Percentiles rank a stretch among this genome's conserved stretches.
These are phyloP conservation scores for Aspergillus sp. DNA, from an alignment of 2,329 filamentous ascomycete species.

Conservation along the genomic window DNA sequence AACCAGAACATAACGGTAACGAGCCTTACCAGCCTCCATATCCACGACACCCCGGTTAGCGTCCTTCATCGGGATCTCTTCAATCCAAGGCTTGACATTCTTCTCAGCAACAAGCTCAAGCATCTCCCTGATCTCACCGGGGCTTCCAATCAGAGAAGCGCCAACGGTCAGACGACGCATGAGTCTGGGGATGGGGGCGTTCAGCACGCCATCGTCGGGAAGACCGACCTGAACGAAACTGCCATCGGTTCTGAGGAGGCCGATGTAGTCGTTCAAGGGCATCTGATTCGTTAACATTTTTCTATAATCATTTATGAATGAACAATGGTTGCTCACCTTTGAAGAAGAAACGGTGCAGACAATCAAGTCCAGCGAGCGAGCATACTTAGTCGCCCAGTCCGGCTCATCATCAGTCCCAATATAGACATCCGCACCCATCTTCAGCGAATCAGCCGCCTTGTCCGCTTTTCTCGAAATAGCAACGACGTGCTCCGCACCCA, in stretches of 20 bases:
- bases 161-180: conserved; percentile 48
- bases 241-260: conserved; percentile 51
- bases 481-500: conserved; percentile 59
- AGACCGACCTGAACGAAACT: conserved; percentile 59
- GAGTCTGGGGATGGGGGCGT: conserved; percentile 51
- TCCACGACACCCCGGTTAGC: conserved; percentile 38
- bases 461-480: conserved; percentile 47
- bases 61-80: conserved; percentile 35
- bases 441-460: conserved; percentile 48
- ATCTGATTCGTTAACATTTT: conserved; percentile 32
- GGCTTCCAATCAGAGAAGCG: conserved; percentile 39
- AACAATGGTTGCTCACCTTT: not conserved
- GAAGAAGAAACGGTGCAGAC: conserved; percentile 51
- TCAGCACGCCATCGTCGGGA: conserved; percentile 52
- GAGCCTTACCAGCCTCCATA: conserved; percentile 37
- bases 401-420: conserved; percentile 52
- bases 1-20: conserved; percentile 39
- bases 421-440: conserved; percentile 50
- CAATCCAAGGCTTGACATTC: conserved; percentile 34
- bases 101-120: conserved; percentile 35
- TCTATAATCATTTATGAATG: not conserved
- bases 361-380: conserved; percentile 49
- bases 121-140: conserved; percentile 38
- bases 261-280: conserved; percentile 56
- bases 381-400: conserved; percentile 47